Evolutionary conservation across 192 early-diverging fungal genomes (phyloP), one percentile per base, ranked within the genome.

Genomic region (Dissophora ornata): DNA sequence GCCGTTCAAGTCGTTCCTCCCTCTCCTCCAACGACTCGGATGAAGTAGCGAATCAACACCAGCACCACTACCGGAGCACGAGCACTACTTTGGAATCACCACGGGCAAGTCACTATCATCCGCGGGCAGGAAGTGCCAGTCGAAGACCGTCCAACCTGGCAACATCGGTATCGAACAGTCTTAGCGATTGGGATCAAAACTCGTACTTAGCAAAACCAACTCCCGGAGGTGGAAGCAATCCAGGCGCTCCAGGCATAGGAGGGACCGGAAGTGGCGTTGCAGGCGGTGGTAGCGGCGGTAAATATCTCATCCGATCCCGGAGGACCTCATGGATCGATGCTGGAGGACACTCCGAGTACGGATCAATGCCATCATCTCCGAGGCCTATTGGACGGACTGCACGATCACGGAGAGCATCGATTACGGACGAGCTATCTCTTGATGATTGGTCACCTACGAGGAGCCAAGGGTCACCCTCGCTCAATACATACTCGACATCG

Each of bases 281-380:
- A 45, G 64, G 73, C 30, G 60, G 60, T 19, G 48, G 67, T 21
- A 79, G 77, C 25, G 77, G 77, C 11, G 77, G 77, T 26, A 79
- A 79, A 29, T 79, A 70, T 24, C 62, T 79, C 10, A 33, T 79
- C 24, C 60, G 67, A 21, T 79, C 77, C n/a, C 48, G 67, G 25
- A 69, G 77, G 49, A 79, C 77, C 11, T 79, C 77, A 16, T 79
- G 67, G 67, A 79, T 79, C 16, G 77, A 70, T 41, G 77, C 77
- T 30, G 57, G 68, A 19, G 67, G 44, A 1, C 65, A 77, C 36
- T 77, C 65, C 0, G 73, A 77, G 10, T 66, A 67, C 36, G 73
- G 73, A 32, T 77, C 73, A 6, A 67, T 48, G 6, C 64, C 73
- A 0, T 77, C 73, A 12, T 77, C 73, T 18, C 73, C 73, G 30